Conservation (phyloP, 2,329 filamentous ascomycete genomes). For the Oidium heveae region DNA sequence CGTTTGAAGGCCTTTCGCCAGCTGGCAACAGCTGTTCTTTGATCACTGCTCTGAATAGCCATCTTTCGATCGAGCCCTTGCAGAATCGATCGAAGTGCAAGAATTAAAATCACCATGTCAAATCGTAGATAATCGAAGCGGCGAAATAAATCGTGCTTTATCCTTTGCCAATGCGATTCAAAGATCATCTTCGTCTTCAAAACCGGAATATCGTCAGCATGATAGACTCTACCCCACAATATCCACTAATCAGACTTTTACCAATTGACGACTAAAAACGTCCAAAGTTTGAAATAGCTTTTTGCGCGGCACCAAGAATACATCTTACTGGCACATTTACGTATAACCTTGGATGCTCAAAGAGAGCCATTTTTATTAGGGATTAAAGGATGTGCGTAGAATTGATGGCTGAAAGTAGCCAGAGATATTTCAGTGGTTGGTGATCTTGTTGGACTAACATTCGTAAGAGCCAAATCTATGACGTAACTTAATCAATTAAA, state of each 20-base stretch:
- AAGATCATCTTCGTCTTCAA: too few relatives aligned
- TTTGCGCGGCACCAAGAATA: background rate
- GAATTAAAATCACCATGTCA: background rate
- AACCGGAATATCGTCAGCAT: too few relatives aligned
- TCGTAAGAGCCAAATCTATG: background rate
- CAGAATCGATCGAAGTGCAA: background rate
- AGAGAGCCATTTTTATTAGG: background rate
- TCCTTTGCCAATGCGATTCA: too few relatives aligned
- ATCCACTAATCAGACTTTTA: background rate
- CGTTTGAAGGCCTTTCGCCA: background rate
- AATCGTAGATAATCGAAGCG: background rate
- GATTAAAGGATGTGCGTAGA: background rate
- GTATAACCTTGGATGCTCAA: background rate
- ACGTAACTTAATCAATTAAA: background rate
- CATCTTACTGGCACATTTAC: background rate
- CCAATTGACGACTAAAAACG: background rate
- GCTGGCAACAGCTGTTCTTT: background rate
- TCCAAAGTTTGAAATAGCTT: background rate
- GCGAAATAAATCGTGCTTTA: too few relatives aligned
- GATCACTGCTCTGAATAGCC: background rate
- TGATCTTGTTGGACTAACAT: background rate
- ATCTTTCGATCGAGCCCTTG: background rate
- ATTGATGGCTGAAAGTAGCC: background rate
- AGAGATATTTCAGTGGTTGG: background rate
- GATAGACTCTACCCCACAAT: too few relatives aligned